Percentiles rank a stretch among this genome's conserved stretches.
Conservation (phyloP, 2,329 filamentous ascomycete species). For the Cercospora sesami region DNA sequence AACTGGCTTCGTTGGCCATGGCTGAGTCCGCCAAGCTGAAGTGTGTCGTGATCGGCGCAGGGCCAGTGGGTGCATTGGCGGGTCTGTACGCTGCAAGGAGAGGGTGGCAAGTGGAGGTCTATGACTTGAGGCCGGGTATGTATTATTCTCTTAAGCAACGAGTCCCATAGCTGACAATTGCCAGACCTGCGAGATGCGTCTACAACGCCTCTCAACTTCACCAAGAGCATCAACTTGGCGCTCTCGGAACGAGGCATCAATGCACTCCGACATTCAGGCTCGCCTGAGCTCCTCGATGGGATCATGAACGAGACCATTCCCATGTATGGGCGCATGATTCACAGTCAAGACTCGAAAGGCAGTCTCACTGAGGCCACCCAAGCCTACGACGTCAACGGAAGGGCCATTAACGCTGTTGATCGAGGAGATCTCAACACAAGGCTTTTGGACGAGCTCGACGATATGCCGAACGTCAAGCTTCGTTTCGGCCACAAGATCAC, state of each 20-base stretch:
- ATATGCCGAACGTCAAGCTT: constrained; percentile 83
- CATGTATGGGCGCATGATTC: constrained; percentile 97
- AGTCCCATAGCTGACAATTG: constrained; percentile 16
- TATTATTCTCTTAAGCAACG: neutral
- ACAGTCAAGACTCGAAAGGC: constrained; percentile 66
- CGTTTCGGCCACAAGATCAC: constrained; percentile 93
- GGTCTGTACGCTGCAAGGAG: constrained; percentile 88
- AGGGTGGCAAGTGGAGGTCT: constrained; percentile 88
- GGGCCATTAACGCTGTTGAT: constrained; percentile 82
- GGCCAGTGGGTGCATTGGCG: constrained; percentile 87
- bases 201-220: constrained; percentile 88
- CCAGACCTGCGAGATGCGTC: constrained; percentile 81
- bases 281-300: constrained; percentile 67
- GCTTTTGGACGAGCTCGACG: constrained; percentile 79
- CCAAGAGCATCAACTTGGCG: constrained; percentile 96
- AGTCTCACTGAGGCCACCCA: constrained; percentile 76
- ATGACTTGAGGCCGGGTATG: constrained; percentile 86
- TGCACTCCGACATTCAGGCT: constrained; percentile 71
- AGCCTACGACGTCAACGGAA: constrained; percentile 83
- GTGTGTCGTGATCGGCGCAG: constrained; percentile 78
- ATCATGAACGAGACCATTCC: constrained; percentile 80
- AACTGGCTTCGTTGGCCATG: constrained; percentile 21
- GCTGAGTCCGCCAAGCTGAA: constrained; percentile 27
- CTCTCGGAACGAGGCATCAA: constrained; percentile 92
- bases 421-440: constrained; percentile 78